Base-by-base conservation (phyloP, 2,329 filamentous ascomycete species). In the Cladosporium sp. region DNA sequence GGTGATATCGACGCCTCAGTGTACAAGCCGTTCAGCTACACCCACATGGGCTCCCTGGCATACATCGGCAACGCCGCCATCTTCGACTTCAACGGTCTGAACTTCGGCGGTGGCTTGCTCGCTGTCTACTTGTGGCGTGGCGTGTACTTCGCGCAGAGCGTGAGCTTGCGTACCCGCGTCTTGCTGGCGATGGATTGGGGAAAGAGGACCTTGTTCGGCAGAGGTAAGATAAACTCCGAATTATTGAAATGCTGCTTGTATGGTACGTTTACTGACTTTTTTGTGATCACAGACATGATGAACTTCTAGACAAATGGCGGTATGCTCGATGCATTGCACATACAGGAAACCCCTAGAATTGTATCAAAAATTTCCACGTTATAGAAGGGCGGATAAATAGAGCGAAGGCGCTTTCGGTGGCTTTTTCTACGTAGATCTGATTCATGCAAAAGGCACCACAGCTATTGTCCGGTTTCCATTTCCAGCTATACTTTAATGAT, bases 111-210 rank as follows among this genome's bases (percentile, higher is more conserved):
- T 51, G 94, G 94, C 0, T 74, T 99, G 45, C 82, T 95, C 81
- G 94, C 92, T 0, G 93, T 97, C 49, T 99, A 99, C 73, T 84
- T 96, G 34, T 99, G 94, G 94, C 81, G 94, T 61, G 92, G 90
- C 63, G 88, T 97, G 13, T 99, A 99, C 75, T 99, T 99, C 77
- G 91, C 94, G 12, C 91, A 99, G 79, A 96, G 91, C 69, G 94
- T 99, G 48, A 97, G 92, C 74, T 82, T 97, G 59, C 80, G 94
- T 65, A 99, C 94, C 24, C 84, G 93, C 61, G 83, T 91, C 63
- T 75, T 99, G 68, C 80, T 99, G 74, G 91, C 91, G 17, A 97
- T 99, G 94, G 94, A 99, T 73, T 99, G 94, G 94, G 87, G 85
- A n/a, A 99, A 97, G 83, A 83, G 95, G 71, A 90, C 91, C 12